Evolutionary conservation across 2,329 filamentous ascomycete genomes (phyloP).

Genomic region (Iodosphaeria phyllophila): DNA sequence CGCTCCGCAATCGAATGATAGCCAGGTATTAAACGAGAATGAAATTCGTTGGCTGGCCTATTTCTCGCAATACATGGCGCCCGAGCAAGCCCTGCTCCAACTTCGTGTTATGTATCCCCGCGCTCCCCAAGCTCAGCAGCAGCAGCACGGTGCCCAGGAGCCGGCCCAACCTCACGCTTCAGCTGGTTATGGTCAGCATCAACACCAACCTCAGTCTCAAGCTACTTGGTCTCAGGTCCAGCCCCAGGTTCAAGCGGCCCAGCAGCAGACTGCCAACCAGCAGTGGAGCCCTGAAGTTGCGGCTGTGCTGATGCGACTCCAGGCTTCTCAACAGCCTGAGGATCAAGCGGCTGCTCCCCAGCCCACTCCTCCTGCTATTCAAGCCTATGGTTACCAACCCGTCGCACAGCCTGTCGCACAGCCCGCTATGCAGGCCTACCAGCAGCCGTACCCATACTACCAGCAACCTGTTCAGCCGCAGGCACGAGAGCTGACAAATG

Average conservation of each 20-base stretch:
- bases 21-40: too few species aligned
- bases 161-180: slow-evolving; percentile 1
- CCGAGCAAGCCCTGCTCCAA: slow-evolving; percentile 14
- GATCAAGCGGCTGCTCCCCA: slow-evolving; percentile 7
- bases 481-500: neutral
- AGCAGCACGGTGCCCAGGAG: slow-evolving; percentile 4
- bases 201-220: neutral
- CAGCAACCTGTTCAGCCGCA: slow-evolving; percentile 9
- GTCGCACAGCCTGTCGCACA: slow-evolving; percentile 2
- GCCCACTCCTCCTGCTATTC: slow-evolving; percentile 8
- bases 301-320: too few species aligned
- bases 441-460: slow-evolving; percentile 2
- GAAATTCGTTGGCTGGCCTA: too few species aligned
- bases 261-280: slow-evolving; percentile 3
- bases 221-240: slow-evolving; percentile 1
- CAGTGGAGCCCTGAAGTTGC: too few species aligned
- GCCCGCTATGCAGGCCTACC: slow-evolving; percentile 1
- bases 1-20: slow-evolving; percentile 3
- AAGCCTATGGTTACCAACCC: slow-evolving; percentile 3
- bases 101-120: slow-evolving; percentile 21
- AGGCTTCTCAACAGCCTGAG: slow-evolving; percentile 4
- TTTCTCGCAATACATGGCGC: slow-evolving; percentile 8
- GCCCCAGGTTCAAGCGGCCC: slow-evolving; percentile 2
- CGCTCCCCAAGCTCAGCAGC: too few species aligned
- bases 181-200: neutral